A percentile compares a stretch with the other conserved stretches of the same genome.
These are phyloP conservation scores for Xylaria sp. DNA, from an alignment of 2,329 filamentous ascomycete species.

Conservation along the genomic window DNA sequence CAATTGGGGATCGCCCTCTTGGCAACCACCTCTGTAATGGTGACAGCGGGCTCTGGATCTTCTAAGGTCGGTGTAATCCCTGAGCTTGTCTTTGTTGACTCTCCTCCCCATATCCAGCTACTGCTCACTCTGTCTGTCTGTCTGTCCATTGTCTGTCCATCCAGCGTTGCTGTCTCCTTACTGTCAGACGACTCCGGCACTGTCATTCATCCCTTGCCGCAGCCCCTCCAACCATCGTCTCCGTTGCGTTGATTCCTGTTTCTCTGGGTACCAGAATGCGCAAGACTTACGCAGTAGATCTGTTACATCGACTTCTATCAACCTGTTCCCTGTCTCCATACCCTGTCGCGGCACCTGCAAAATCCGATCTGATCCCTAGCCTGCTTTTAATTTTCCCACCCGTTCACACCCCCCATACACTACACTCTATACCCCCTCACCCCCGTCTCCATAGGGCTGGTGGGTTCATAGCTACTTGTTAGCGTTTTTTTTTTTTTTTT, in stretches of 20 bases:
- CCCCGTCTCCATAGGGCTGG: slow-evolving; percentile 37
- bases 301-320: slow-evolving; percentile 25
- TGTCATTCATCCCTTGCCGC: slow-evolving; percentile 12
- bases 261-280: slow-evolving; percentile 8
- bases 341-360: slow-evolving; percentile 39
- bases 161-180: too few species aligned
- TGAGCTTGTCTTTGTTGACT: slow-evolving; percentile 36
- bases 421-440: slow-evolving; percentile 31
- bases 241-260: background rate
- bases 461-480: slow-evolving; percentile 22
- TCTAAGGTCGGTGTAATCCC: slow-evolving; percentile 49
- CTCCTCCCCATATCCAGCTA: slow-evolving; percentile 23
- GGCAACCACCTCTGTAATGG: slow-evolving; percentile 44
- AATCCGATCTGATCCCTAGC: slow-evolving; percentile 39
- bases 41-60: slow-evolving; percentile 45
- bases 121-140: background rate
- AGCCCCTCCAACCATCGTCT: slow-evolving; percentile 13
- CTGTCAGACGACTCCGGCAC: slow-evolving; percentile 1
- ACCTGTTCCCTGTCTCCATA: slow-evolving; percentile 34
- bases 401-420: slow-evolving; percentile 32
- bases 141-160: background rate
- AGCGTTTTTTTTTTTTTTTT: slow-evolving; percentile 21
- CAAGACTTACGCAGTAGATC: slow-evolving; percentile 24
- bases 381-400: slow-evolving; percentile 34
- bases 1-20: slow-evolving; percentile 43